Percentiles rank a stretch among this genome's conserved stretches.
These are phyloP conservation scores for Piloderma croceum DNA, from an alignment of 768 basidiomycete genomes.

Conservation along the genomic window DNA sequence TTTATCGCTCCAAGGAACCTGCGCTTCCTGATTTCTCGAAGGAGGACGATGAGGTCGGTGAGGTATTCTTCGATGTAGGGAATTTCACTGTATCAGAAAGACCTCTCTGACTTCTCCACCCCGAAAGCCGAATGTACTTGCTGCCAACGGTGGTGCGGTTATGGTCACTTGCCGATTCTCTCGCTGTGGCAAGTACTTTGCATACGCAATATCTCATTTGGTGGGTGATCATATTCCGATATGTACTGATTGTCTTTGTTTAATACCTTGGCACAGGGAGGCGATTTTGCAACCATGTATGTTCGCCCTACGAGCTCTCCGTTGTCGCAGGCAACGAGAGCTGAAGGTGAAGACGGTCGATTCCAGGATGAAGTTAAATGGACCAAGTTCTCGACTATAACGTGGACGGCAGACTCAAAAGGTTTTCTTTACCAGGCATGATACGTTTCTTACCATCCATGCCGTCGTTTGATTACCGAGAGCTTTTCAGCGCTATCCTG, in stretches of 20 bases:
- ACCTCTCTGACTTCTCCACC: no score
- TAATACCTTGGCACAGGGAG: no score
- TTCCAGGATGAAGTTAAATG: slow-evolving; percentile 66
- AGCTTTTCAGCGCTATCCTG: slow-evolving; percentile 48
- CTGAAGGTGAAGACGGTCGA: slow-evolving; percentile 43
- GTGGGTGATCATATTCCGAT: slow-evolving; percentile 31
- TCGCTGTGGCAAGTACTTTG: slow-evolving; percentile 61
- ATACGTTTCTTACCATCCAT: slow-evolving; percentile 5
- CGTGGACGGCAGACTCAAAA: slow-evolving; percentile 73
- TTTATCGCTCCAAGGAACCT: slow-evolving; percentile 53
- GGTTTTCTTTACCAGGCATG: slow-evolving; percentile 80
- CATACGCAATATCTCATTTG: slow-evolving; percentile 68
- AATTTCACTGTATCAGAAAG: no score
- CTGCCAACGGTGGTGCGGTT: slow-evolving; percentile 66
- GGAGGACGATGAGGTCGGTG: slow-evolving; percentile 43
- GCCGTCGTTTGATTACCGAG: neutral
- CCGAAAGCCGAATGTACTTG: slow-evolving; percentile 60
- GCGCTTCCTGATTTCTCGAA: slow-evolving; percentile 51
- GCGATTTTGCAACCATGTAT: slow-evolving; percentile 67
- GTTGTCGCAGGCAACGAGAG: slow-evolving; percentile 30
- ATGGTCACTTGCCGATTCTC: slow-evolving; percentile 58
- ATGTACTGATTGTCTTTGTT: slow-evolving; percentile 5
- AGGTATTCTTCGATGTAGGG: slow-evolving; percentile 75
- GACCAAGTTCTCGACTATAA: slow-evolving; percentile 69
- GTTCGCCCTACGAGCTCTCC: slow-evolving; percentile 59